Evolutionary conservation across 257 asterid species (phyloP).

Genomic region (Leonotis leonurus): DNA sequence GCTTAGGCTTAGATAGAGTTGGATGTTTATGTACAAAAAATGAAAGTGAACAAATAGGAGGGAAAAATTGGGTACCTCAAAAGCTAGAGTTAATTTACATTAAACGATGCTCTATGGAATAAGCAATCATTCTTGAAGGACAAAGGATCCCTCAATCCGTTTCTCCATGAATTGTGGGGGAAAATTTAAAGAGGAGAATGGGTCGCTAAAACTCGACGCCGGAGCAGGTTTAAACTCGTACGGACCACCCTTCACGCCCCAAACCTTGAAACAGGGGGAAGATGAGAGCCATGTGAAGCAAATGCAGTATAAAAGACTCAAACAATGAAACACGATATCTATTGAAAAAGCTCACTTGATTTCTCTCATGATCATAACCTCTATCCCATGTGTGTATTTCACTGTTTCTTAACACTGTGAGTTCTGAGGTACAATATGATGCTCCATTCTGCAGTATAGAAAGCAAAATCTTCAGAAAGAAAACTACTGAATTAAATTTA

Average conservation of each 20-base stretch:
- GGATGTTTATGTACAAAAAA: slow-evolving; percentile 22
- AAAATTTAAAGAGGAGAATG: slow-evolving; percentile 44
- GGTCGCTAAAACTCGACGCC: slow-evolving; percentile 58
- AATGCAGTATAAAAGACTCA: not conserved
- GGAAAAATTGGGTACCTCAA: slow-evolving; percentile 2
- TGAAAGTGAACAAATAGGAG: not conserved
- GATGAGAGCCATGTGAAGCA: not conserved
- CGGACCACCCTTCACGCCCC: slow-evolving; percentile 92
- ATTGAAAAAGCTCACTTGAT: slow-evolving; percentile 69
- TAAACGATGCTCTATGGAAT: not conserved
- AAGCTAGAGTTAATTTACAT: slow-evolving; percentile 28
- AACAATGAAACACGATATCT: not conserved
- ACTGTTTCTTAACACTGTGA: slow-evolving; percentile 67
- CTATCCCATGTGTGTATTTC: slow-evolving; percentile 91
- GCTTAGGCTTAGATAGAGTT: not conserved
- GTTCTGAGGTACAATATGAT: slow-evolving; percentile 49
- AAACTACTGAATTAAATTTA: not conserved
- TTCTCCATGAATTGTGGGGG: slow-evolving; percentile 49
- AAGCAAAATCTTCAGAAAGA: not conserved
- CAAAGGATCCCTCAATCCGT: slow-evolving; percentile 57
- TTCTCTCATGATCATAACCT: slow-evolving; percentile 80
- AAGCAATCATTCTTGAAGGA: slow-evolving; percentile 52
- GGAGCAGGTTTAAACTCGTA: slow-evolving; percentile 90
- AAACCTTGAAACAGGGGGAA: slow-evolving; percentile 46
- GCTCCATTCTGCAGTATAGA: slow-evolving; percentile 45